Evolutionary conservation across 2,329 filamentous ascomycete species (phyloP), one percentile per base, ranked within the genome.

Genomic region (Tolypocladium amazonense): DNA sequence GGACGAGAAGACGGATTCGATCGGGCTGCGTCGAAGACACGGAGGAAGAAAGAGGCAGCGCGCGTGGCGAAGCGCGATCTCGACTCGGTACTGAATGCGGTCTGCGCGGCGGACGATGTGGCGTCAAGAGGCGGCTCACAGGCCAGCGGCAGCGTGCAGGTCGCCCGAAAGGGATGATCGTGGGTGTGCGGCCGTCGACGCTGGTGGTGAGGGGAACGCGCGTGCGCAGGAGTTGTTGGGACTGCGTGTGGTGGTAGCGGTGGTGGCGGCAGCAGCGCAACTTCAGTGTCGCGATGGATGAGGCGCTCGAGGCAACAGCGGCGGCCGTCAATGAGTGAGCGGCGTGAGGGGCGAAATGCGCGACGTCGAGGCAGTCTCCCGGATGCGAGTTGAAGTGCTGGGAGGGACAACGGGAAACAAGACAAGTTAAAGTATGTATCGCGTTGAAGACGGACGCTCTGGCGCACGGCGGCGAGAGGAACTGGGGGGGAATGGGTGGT

Each of bases 51-150:
- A 20, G 50, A 53, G 27, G 50, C 27, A 33, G 50, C 50, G 50
- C 38, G 50, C 47, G 57, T 37, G 47, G 27, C 57, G 38, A 35
- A 14, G 57, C 33, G 47, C 43, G 47, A n/a, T 39, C 33, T 50
- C 57, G 43, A 55, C 50, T 52, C n/a, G 56, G 35, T 25, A 50
- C 50, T 33, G 50, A 30, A 43, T 58, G 57, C 57, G 50, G 25
- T 43, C 30, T 54, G 47, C 50, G 57, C 50, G 57, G 57, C 57
- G 37, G 37, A 25, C 50, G 35, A 43, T 52, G 57, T 58, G 57
- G 57, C 57, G 57, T 43, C n/a, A 27, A n/a, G 57, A 37, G 57
- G 57, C 57, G 37, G 57, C 43, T 57, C 41, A 35, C 47, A 54
- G 57, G 35, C 20, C 45, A 18, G 37, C 18, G 56, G 56, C 56